Percentiles rank a stretch among this genome's conserved stretches.
These are phyloP conservation scores for Chenopodium suecicum DNA, from an alignment of 148 eudicot genomes.

Conservation along the genomic window DNA sequence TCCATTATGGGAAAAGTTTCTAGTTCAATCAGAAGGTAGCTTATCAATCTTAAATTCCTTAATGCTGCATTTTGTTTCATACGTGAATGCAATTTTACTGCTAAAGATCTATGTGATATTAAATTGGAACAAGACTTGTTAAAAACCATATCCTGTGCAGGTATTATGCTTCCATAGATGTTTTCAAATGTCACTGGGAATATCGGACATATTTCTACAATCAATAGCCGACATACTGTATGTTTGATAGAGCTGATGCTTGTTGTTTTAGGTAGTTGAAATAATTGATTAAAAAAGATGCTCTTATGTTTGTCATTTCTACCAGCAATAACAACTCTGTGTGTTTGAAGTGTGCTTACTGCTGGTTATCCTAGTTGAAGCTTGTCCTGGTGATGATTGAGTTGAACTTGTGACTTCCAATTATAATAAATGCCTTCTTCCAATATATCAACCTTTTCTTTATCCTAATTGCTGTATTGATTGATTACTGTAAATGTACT, in stretches of 20 bases:
- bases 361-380: background rate
- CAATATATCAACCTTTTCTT: background rate
- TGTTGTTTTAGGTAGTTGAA: background rate
- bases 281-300: background rate
- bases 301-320: background rate
- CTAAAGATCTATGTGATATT: background rate
- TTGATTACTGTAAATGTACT: background rate
- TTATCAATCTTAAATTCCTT: background rate
- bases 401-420: background rate
- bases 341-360: too few species aligned
- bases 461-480: background rate
- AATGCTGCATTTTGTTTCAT: conserved; percentile 15
- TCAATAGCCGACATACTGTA: background rate
- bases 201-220: background rate
- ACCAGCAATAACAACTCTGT: too few species aligned
- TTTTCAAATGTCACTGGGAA: background rate
- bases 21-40: conserved; percentile 77
- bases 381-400: background rate
- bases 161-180: background rate
- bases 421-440: background rate
- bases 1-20: conserved; percentile 85
- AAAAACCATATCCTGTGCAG: background rate
- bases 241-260: background rate
- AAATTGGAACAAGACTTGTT: background rate
- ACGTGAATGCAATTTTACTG: background rate